Evolutionary conservation across 305 asterid species (phyloP).

Genomic region (Ajuga reptans): DNA sequence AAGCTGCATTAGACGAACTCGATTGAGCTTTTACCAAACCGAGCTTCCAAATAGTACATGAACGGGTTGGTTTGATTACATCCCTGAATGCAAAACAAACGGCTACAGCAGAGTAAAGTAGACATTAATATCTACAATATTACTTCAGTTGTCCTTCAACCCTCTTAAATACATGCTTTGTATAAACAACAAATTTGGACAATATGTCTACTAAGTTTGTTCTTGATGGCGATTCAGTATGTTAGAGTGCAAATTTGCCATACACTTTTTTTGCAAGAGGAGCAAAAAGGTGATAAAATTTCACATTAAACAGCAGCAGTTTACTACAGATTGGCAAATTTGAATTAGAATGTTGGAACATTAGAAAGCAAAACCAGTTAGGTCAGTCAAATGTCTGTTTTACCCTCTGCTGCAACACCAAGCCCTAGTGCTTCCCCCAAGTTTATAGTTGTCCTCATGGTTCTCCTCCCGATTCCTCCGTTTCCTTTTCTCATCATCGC

Average conservation of each 20-base stretch:
- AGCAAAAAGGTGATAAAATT: background rate
- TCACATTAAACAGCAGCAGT: background rate
- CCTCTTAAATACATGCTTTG: background rate
- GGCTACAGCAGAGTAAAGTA: background rate
- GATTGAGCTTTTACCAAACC: too few relatives aligned
- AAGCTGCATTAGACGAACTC: too few relatives aligned
- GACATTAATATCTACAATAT: background rate
- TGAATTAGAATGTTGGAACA: constrained; percentile 16
- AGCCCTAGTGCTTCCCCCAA: constrained; percentile 49
- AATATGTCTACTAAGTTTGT: too few relatives aligned
- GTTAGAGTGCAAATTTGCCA: too few relatives aligned
- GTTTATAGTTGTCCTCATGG: constrained; percentile 47
- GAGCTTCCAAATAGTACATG: too few relatives aligned
- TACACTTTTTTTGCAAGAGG: background rate
- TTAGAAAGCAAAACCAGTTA: constrained; percentile 13
- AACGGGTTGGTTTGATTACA: too few relatives aligned
- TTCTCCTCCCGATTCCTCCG: constrained; percentile 53
- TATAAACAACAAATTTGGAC: too few relatives aligned
- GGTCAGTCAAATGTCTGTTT: constrained; percentile 11
- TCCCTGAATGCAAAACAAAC: background rate
- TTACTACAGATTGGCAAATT: background rate
- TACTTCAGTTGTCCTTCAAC: background rate
- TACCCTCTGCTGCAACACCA: constrained; percentile 17
- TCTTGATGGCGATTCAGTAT: too few relatives aligned
- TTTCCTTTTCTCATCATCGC: constrained; percentile 64